A percentile compares a stretch with the other conserved stretches of the same genome.
phyloP scores from a whole-genome alignment of 192 early-diverging fungal genomes.

The Coemansia sp. region DNA sequence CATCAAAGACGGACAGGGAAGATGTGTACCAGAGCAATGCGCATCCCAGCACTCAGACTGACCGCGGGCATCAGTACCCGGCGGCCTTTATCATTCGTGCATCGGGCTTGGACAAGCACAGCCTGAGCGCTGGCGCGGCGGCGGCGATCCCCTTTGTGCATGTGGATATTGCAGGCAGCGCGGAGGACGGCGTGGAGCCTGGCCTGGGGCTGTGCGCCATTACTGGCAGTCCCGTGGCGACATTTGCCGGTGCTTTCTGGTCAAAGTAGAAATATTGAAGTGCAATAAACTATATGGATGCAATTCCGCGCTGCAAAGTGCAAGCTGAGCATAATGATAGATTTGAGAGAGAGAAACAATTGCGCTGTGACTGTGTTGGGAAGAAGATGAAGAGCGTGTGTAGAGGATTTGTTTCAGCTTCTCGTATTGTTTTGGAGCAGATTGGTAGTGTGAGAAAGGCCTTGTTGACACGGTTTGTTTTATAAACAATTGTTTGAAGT shows the following conservation, averaged over 20 bases:
- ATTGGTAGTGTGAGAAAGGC: neutral
- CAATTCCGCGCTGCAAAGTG: neutral
- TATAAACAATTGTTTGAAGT: neutral
- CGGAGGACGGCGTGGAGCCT: slow-evolving; percentile 61
- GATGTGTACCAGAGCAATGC: slow-evolving; percentile 83
- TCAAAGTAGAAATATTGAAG: slow-evolving; percentile 5
- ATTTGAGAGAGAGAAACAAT: neutral
- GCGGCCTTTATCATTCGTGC: slow-evolving; percentile 80
- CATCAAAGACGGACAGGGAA: slow-evolving; percentile 65
- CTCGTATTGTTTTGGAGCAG: neutral
- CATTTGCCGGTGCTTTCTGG: slow-evolving; percentile 73
- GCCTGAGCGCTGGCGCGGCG: slow-evolving; percentile 56
- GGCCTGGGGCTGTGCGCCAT: slow-evolving; percentile 69
- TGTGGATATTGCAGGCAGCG: slow-evolving; percentile 79
- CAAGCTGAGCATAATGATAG: neutral
- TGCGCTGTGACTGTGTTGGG: neutral
- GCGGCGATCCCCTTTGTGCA: slow-evolving; percentile 78
- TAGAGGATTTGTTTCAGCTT: neutral
- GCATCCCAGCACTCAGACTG: slow-evolving; percentile 66
- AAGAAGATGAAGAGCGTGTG: neutral
- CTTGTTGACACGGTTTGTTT: neutral
- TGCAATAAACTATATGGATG: neutral
- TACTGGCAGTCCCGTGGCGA: slow-evolving; percentile 74
- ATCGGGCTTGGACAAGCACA: slow-evolving; percentile 71
- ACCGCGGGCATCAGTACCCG: slow-evolving; percentile 84